phyloP scores from a whole-genome alignment of 2,329 filamentous ascomycete genomes.

The Curvularia sp. region DNA sequence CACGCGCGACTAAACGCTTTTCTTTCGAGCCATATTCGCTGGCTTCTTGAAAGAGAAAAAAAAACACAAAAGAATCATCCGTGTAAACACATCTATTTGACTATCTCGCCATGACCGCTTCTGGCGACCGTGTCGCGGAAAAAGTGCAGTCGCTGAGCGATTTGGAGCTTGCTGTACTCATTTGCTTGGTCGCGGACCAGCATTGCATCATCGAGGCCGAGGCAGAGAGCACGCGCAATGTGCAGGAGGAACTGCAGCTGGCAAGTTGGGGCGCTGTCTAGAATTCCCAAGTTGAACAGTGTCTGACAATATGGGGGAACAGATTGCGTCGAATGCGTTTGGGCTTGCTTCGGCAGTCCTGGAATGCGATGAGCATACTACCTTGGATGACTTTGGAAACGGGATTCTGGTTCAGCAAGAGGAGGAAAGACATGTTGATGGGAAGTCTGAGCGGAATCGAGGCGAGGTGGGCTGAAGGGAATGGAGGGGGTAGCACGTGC shows the following conservation, averaged over 20 bases:
- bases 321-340: conserved; percentile 76
- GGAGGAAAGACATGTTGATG: conserved; percentile 34
- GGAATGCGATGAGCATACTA: conserved; percentile 74
- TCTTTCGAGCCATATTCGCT: background rate
- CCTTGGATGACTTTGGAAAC: conserved; percentile 80
- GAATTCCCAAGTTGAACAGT: background rate
- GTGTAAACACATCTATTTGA: too few relatives aligned
- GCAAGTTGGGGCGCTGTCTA: conserved; percentile 55
- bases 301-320: conserved; percentile 14
- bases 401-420: conserved; percentile 65
- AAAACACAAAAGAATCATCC: background rate
- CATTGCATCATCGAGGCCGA: conserved; percentile 88
- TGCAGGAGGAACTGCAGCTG: conserved; percentile 77
- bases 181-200: conserved; percentile 81
- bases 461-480: conserved; percentile 25
- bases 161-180: conserved; percentile 83
- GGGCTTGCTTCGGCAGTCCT: conserved; percentile 73
- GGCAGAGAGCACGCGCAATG: conserved; percentile 65
- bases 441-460: conserved; percentile 12
- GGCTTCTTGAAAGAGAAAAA: background rate
- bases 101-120: background rate
- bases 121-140: conserved; percentile 4
- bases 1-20: background rate
- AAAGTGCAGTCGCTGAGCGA: conserved; percentile 83
- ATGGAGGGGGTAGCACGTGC: background rate